Percentiles rank a stretch among this genome's conserved stretches.
These are phyloP conservation scores for Neurospora sp. DNA, from an alignment of 495 filamentous ascomycete species.

Conservation along the genomic window DNA sequence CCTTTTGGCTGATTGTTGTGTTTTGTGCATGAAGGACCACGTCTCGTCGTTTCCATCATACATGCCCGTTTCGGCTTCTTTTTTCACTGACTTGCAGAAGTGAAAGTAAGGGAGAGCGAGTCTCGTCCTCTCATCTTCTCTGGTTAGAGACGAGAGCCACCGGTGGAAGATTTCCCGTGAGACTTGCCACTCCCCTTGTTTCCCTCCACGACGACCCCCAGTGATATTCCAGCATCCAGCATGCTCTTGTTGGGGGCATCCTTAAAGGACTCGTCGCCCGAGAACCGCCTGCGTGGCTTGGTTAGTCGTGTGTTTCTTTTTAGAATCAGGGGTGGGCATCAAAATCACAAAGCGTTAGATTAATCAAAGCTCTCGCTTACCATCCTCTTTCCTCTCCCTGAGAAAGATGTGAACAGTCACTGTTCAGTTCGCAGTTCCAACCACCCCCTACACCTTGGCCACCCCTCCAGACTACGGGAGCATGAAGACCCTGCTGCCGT, in stretches of 20 bases:
- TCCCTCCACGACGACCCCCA: constrained; percentile 26
- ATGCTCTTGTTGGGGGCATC: constrained; percentile 5
- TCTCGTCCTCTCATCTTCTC: not conserved
- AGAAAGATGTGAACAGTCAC: constrained; percentile 67
- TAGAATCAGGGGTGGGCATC: constrained; percentile 10
- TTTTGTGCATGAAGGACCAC: not conserved
- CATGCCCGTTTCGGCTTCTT: not conserved
- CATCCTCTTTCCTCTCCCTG: constrained; percentile 82
- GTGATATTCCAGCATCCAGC: constrained; percentile 21
- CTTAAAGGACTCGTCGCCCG: constrained; percentile 62
- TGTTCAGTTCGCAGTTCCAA: constrained; percentile 71
- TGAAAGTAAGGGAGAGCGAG: not conserved
- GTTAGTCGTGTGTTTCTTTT: not conserved
- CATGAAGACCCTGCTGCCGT: constrained; percentile 19
- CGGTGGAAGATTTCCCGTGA: not conserved
- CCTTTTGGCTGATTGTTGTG: not conserved
- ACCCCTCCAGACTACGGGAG: constrained; percentile 47
- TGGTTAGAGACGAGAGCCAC: not conserved
- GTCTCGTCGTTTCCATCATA: not conserved
- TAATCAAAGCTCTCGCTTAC: constrained; percentile 40
- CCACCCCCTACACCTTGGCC: constrained; percentile 65
- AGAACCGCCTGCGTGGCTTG: constrained; percentile 50
- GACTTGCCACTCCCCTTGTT: not conserved
- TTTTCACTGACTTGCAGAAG: not conserved
- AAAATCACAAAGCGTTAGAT: constrained; percentile 5